Percentiles rank a stretch among this genome's conserved stretches.
Conservation (phyloP, 352 stramenopile species). For the Pythium rhizo-oryzae region DNA sequence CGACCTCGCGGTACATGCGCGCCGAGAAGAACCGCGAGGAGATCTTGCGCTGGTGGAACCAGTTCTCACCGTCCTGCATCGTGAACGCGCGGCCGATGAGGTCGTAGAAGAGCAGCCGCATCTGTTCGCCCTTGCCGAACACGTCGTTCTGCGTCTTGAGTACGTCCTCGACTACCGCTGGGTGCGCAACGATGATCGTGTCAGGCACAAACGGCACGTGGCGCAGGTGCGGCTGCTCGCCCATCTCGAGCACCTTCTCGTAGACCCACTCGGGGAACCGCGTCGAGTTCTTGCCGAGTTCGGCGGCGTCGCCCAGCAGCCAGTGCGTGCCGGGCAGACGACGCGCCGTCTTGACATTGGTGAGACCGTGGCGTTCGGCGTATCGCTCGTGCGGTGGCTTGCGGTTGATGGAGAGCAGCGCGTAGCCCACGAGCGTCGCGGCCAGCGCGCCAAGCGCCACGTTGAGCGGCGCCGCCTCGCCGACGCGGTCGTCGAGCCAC, state of each 20-base stretch:
- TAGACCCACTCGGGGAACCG: slow-evolving; percentile 21
- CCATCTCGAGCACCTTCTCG: slow-evolving; percentile 12
- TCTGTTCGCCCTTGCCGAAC: slow-evolving; percentile 16
- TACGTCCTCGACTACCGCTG: slow-evolving; percentile 23
- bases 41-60: no score
- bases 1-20: no score
- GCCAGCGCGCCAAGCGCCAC: not conserved
- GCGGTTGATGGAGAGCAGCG: not conserved
- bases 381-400: slow-evolving; percentile 7
- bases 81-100: slow-evolving; percentile 24
- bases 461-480: not conserved
- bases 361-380: slow-evolving; percentile 4
- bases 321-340: not conserved
- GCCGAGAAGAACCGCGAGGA: no score
- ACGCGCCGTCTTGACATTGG: not conserved
- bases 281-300: slow-evolving; percentile 10
- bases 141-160: slow-evolving; percentile 24
- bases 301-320: slow-evolving; percentile 7
- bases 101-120: slow-evolving; percentile 9
- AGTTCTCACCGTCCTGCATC: slow-evolving; percentile 22
- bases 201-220: slow-evolving; percentile 12
- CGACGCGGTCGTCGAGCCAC: no score
- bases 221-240: slow-evolving; percentile 9
- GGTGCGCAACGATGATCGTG: slow-evolving; percentile 11
- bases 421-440: slow-evolving; percentile 7